Percentiles rank a stretch among this genome's conserved stretches.
These are phyloP conservation scores for Geotrichum cucujoidarum DNA, from an alignment of 1,139 yeast genomes.

Conservation along the genomic window DNA sequence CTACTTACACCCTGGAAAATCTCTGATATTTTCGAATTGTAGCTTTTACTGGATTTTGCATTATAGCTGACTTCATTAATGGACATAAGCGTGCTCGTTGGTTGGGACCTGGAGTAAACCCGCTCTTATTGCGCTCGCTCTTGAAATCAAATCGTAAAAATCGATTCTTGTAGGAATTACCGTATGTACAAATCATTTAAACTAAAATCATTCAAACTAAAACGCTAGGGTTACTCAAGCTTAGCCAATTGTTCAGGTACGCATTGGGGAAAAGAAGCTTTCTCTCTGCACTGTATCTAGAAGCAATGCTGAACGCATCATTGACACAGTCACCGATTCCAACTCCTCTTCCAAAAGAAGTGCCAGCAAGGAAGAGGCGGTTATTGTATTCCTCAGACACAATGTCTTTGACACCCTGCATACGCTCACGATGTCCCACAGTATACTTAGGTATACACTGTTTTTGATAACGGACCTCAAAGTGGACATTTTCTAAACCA, in stretches of 20 bases:
- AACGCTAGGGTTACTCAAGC: conserved; percentile 25
- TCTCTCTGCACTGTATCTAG: conserved; percentile 34
- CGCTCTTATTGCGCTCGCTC: too few relatives aligned
- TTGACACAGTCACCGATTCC: conserved; percentile 87
- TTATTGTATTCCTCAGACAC: conserved; percentile 40
- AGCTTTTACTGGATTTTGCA: too few relatives aligned
- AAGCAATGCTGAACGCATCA: conserved; percentile 57
- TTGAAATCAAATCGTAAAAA: too few relatives aligned
- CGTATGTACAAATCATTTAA: too few relatives aligned
- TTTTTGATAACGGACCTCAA: conserved; percentile 38
- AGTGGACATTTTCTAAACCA: conserved; percentile 47
- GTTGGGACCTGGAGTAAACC: too few relatives aligned
- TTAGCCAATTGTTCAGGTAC: conserved; percentile 28
- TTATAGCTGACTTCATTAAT: too few relatives aligned
- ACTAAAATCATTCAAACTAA: conserved; percentile 5
- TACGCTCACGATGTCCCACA: conserved; percentile 60
- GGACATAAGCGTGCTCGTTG: too few relatives aligned
- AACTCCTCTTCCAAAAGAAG: conserved; percentile 74
- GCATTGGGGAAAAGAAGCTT: conserved; percentile 32
- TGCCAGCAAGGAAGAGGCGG: conserved; percentile 66
- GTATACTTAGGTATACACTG: conserved; percentile 78
- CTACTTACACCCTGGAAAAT: too few relatives aligned
- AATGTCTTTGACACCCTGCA: conserved; percentile 38
- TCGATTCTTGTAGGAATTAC: too few relatives aligned
- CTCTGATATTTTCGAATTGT: too few relatives aligned